phyloP scores from a whole-genome alignment of 2,329 filamentous ascomycete genomes.

The Colletotrichum acutatum region DNA sequence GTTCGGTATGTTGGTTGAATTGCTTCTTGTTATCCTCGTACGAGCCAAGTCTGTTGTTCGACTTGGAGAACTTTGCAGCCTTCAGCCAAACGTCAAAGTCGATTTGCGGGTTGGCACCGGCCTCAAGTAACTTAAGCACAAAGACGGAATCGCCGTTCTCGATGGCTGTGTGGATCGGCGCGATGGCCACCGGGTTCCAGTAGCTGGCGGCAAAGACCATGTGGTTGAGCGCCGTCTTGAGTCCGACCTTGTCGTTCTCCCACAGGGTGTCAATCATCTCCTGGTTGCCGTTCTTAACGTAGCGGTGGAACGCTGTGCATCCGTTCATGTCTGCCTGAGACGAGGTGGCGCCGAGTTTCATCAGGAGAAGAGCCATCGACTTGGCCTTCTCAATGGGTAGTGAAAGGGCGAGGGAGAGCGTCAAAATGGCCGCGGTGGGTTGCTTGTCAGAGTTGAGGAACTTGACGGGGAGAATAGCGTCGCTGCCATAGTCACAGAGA shows the following conservation, averaged over 20 bases:
- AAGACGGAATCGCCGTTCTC: slow-evolving; percentile 60
- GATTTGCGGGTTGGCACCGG: slow-evolving; percentile 69
- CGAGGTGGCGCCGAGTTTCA: slow-evolving; percentile 77
- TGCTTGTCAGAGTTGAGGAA: slow-evolving; percentile 60
- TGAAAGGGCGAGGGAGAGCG: slow-evolving; percentile 73
- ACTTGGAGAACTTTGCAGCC: slow-evolving; percentile 58
- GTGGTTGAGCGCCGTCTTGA: slow-evolving; percentile 75
- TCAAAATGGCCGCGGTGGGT: slow-evolving; percentile 72
- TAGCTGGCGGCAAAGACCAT: slow-evolving; percentile 55
- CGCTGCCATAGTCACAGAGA: slow-evolving; percentile 81
- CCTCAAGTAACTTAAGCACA: slow-evolving; percentile 69
- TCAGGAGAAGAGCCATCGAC: slow-evolving; percentile 71
- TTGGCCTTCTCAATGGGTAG: slow-evolving; percentile 72
- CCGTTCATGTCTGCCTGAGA: slow-evolving; percentile 77
- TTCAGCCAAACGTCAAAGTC: slow-evolving; percentile 74
- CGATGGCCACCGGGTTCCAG: slow-evolving; percentile 50
- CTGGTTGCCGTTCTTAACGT: slow-evolving; percentile 61
- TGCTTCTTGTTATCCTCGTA: slow-evolving; percentile 59
- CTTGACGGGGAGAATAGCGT: slow-evolving; percentile 81
- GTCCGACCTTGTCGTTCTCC: slow-evolving; percentile 68
- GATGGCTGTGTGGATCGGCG: slow-evolving; percentile 70
- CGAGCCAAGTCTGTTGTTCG: slow-evolving; percentile 47
- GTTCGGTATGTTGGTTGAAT: slow-evolving; percentile 62
- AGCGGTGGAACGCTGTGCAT: slow-evolving; percentile 74
- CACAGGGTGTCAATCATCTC: slow-evolving; percentile 61